Evolutionary conservation across 2,329 filamentous ascomycete genomes (phyloP).

Genomic region (Fusarium incarnatum): DNA sequence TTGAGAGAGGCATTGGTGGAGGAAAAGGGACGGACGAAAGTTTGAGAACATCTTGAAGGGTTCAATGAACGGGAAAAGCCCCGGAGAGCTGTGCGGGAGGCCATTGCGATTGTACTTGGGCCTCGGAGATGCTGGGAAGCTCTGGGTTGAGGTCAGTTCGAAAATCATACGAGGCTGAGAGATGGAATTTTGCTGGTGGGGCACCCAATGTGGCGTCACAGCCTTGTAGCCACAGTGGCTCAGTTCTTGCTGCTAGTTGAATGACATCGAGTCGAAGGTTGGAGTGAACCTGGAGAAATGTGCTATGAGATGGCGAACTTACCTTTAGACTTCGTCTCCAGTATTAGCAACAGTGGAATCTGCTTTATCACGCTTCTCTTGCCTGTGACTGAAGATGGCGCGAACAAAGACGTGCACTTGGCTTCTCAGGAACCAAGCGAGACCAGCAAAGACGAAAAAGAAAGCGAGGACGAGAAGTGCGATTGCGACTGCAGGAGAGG

Average conservation of each 20-base stretch:
- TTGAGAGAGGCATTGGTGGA: conserved; percentile 45
- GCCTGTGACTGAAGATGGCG: conserved; percentile 41
- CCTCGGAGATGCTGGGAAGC: conserved; percentile 22
- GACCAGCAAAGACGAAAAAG: conserved; percentile 44
- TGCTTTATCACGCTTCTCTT: conserved; percentile 13
- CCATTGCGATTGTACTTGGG: conserved; percentile 43
- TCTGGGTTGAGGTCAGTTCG: conserved; percentile 41
- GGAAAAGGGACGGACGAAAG: conserved; percentile 46
- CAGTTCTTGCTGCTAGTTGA: background rate
- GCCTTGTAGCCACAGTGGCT: conserved; percentile 46
- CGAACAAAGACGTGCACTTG: conserved; percentile 49
- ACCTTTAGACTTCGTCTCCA: conserved; percentile 29
- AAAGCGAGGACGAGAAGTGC: conserved; percentile 51
- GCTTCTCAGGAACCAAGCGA: conserved; percentile 49
- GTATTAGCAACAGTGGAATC: conserved; percentile 22
- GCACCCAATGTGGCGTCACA: conserved; percentile 19
- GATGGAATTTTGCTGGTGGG: conserved; percentile 44
- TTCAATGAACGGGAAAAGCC: conserved; percentile 44
- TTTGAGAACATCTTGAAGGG: conserved; percentile 23
- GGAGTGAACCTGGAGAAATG: background rate
- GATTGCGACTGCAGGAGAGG: conserved; percentile 47
- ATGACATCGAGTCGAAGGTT: background rate
- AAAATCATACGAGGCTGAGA: conserved; percentile 48
- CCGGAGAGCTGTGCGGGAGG: conserved; percentile 48
- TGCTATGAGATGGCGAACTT: background rate